These are phyloP conservation scores for Mortierella sp. DNA, from an alignment of 371 early-diverging fungal genomes.

Conservation along the genomic window DNA sequence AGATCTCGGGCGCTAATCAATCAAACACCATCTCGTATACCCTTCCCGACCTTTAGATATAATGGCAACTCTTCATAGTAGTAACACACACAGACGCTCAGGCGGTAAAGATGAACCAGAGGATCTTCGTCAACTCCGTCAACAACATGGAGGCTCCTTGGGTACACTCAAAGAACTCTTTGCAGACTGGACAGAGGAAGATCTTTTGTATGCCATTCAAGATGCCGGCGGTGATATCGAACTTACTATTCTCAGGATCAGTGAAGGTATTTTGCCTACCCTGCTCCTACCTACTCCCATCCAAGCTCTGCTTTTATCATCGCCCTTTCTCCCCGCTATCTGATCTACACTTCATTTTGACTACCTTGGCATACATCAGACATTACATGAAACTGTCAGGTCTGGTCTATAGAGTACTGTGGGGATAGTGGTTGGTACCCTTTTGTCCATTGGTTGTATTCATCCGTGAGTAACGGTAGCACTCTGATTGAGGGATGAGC, in stretches of 20 bases:
- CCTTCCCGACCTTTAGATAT: background rate
- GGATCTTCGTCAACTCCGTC: conserved; percentile 76
- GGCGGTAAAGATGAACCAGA: conserved; percentile 65
- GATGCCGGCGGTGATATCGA: conserved; percentile 92
- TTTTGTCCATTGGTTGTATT: too few species aligned
- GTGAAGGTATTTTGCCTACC: conserved; percentile 78
- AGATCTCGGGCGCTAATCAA: conserved; percentile 1
- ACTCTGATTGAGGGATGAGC: background rate
- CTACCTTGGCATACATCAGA: background rate
- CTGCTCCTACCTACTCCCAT: background rate
- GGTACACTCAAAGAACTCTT: conserved; percentile 85
- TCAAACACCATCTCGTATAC: too few species aligned
- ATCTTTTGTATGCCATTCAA: conserved; percentile 86
- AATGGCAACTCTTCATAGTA: conserved; percentile 26
- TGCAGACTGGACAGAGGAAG: conserved; percentile 91
- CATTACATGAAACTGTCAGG: background rate
- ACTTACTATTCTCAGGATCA: conserved; percentile 83
- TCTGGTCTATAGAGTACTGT: too few species aligned
- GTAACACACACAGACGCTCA: conserved; percentile 44
- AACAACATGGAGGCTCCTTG: conserved; percentile 75
- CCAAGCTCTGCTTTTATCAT: background rate
- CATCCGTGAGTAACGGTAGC: background rate
- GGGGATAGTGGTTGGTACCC: too few species aligned
- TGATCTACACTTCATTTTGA: background rate
- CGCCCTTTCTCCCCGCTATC: background rate